phyloP scores from a whole-genome alignment of 352 stramenopile species.

The Pythium apleroticum region DNA sequence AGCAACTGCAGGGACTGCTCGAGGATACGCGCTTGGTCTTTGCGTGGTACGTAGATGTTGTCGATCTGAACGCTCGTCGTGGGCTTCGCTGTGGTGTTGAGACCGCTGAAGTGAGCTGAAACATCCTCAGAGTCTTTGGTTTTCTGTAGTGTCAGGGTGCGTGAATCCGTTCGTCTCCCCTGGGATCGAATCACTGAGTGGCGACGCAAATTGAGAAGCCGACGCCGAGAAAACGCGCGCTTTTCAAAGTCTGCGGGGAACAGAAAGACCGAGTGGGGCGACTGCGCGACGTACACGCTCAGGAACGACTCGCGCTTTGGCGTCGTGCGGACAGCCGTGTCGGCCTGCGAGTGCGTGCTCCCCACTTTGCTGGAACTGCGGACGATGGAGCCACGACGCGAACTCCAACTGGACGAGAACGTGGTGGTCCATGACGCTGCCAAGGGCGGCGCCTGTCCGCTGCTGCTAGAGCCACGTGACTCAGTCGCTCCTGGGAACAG shows the following conservation, averaged over 20 bases:
- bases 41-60: not conserved
- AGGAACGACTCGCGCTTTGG: not conserved
- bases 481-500: conserved; percentile 3
- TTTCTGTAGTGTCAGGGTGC: not conserved
- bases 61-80: conserved; percentile 13
- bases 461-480: not conserved
- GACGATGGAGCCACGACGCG: no score
- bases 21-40: no score
- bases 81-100: not conserved
- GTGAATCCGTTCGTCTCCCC: not conserved
- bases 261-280: conserved; percentile 11
- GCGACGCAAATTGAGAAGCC: conserved; percentile 4
- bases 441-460: no score
- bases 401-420: no score
- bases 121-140: not conserved
- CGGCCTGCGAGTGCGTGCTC: not conserved
- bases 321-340: not conserved
- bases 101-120: not conserved
- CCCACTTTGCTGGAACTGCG: no score
- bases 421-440: no score
- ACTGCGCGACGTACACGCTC: conserved; percentile 5
- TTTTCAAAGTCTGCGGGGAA: conserved; percentile 3
- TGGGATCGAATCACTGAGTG: conserved; percentile 3
- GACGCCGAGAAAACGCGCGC: not conserved
- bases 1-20: no score